A percentile compares a stretch with the other conserved stretches of the same genome.
phyloP scores from a whole-genome alignment of 352 stramenopile species.

The Phytophthora constricta region DNA sequence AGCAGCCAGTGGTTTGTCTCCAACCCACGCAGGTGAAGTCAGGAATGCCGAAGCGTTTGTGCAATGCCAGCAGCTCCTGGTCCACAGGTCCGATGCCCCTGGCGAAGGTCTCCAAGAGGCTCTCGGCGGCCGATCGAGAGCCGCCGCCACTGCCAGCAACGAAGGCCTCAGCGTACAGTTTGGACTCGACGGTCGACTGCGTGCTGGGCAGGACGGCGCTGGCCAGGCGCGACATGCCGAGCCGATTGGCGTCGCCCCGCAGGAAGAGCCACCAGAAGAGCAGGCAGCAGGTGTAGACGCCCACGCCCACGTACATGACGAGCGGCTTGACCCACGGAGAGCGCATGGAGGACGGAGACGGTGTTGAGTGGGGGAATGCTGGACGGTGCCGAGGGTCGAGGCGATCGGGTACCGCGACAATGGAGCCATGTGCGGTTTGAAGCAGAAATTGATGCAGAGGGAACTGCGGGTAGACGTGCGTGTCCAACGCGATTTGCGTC shows the following conservation, averaged over 20 bases:
- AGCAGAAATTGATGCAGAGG: neutral
- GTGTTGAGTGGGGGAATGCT: neutral
- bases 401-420: neutral
- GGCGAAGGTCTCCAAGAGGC: slow-evolving; percentile 21
- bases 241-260: slow-evolving; percentile 24
- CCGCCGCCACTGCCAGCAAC: neutral
- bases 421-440: neutral
- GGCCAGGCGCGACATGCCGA: slow-evolving; percentile 20
- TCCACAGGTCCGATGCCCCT: slow-evolving; percentile 26
- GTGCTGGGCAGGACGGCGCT: slow-evolving; percentile 16
- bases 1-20: slow-evolving; percentile 52
- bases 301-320: slow-evolving; percentile 31
- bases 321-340: slow-evolving; percentile 18
- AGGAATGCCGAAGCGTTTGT: slow-evolving; percentile 20
- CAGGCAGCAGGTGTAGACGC: slow-evolving; percentile 25
- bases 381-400: too few relatives aligned
- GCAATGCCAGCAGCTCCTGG: slow-evolving; percentile 27
- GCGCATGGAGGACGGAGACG: slow-evolving; percentile 1
- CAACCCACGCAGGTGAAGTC: slow-evolving; percentile 51
- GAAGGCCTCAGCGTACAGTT: neutral
- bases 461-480: neutral
- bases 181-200: neutral
- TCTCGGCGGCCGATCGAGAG: neutral
- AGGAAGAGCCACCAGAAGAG: slow-evolving; percentile 40
- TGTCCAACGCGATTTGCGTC: neutral